These are phyloP conservation scores for Aspergillus udagawae DNA, from an alignment of 2,329 filamentous ascomycete genomes.

Conservation along the genomic window DNA sequence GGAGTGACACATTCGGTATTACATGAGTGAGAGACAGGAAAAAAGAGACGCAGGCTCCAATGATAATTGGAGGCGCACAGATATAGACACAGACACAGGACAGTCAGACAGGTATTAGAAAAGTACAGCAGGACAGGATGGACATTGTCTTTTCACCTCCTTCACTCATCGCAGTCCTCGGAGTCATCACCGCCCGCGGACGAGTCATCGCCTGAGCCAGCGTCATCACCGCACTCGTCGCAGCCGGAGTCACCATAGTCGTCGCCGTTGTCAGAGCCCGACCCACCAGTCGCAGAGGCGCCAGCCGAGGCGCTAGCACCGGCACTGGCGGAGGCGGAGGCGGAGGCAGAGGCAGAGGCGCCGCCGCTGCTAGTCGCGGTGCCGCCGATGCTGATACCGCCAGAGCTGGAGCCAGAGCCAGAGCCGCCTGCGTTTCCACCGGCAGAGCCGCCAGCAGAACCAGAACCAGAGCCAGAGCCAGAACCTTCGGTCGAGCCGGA, in stretches of 20 bases:
- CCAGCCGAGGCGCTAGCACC: not conserved
- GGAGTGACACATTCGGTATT: not conserved
- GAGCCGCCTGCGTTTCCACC: no score
- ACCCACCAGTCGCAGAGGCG: not conserved
- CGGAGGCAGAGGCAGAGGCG: not conserved
- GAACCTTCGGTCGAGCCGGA: not conserved
- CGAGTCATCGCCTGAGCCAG: no score
- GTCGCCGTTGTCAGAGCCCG: not conserved
- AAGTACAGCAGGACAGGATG: not conserved
- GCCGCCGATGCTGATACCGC: not conserved
- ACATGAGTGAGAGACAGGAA: not conserved
- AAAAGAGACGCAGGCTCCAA: not conserved
- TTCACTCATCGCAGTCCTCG: not conserved
- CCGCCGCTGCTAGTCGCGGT: not conserved
- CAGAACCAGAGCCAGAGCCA: not conserved
- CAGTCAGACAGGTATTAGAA: not conserved
- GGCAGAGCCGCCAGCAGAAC: no score
- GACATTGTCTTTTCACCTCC: not conserved
- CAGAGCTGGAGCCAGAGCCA: not conserved
- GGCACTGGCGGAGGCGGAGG: not conserved
- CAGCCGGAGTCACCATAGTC: no score
- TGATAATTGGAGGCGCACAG: not conserved
- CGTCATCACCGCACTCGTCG: no score
- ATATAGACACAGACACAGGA: not conserved
- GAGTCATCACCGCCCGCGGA: not conserved